Percentiles rank a stretch among this genome's conserved stretches.
Conservation (phyloP, 192 early-diverging fungal species). For the Backusella australiensis region DNA sequence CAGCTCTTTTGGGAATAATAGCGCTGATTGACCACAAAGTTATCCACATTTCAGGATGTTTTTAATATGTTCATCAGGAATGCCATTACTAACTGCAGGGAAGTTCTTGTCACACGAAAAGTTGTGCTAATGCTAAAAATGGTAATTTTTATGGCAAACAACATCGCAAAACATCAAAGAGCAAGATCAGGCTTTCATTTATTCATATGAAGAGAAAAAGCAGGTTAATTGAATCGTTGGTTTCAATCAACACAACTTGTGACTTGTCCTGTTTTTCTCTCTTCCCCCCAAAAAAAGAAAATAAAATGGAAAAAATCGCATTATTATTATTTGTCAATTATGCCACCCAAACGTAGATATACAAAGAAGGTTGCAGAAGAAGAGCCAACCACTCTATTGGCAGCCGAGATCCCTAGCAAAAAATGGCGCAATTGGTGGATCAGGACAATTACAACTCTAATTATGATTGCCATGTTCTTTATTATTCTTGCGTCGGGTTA, state of each 20-base stretch:
- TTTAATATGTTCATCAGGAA: not conserved
- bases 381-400: conserved; percentile 38
- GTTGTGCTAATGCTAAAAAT: not conserved
- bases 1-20: too few relatives aligned
- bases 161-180: not conserved
- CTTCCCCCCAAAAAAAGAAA: not conserved
- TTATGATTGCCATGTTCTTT: conserved; percentile 89
- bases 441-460: conserved; percentile 79
- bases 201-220: not conserved
- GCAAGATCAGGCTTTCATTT: not conserved
- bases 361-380: not conserved
- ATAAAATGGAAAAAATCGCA: not conserved
- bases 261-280: not conserved
- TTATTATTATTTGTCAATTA: not conserved
- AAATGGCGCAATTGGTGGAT: conserved; percentile 84
- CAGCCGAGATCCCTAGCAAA: conserved; percentile 39
- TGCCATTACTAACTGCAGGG: too few relatives aligned
- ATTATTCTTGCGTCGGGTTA: conserved; percentile 75
- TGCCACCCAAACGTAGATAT: not conserved
- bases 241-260: not conserved
- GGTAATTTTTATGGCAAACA: not conserved
- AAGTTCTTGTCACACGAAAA: not conserved
- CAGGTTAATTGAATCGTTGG: not conserved
- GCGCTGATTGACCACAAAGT: too few relatives aligned
- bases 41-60: not conserved